Base-by-base conservation (phyloP, 2,329 filamentous ascomycete genomes). In the Nigrospora oryzae region DNA sequence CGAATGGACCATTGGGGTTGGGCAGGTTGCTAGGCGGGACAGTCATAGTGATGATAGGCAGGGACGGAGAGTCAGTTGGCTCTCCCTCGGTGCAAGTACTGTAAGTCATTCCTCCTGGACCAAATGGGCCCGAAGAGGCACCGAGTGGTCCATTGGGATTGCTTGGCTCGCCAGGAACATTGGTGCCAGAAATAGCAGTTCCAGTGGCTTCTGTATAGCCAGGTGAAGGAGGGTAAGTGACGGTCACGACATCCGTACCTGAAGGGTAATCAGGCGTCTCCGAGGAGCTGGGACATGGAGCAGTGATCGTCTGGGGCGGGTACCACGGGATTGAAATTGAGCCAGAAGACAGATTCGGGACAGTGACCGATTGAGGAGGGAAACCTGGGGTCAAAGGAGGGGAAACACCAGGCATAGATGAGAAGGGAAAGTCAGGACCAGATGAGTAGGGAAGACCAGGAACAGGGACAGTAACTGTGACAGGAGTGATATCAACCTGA, bases 391-490 rank as follows among this genome's bases (percentile, higher is more conserved):
- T 44, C 43, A 49, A 50, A 42, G 44, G 45, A 46, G 46, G 36
- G 30, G 45, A 46, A 46, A 48, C 40, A 39, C 36, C 44, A 44
- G 47, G 36, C 23, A 33, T 34, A n/a, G 36, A 17, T 3, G n/a
- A 19, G n/a, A 34, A 38, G 13, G 52, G 47, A 42, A 49, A 44
- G 37, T 46, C 48, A 38, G 55, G 52, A 42, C 54, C 50, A 37
- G 56, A 49, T 45, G 51, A 49, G 45, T 47, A 47, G 42, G 52
- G 47, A 43, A 49, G 45, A 38, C 47, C 48, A 36, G 55, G 53
- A 43, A 55, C 50, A 38, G 56, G 49, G 40, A 63, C 48, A 43
- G 60, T 63, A 14, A 60, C 63, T 47, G 62, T 46, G 47, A 59
- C 51, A 40, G 54, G 55, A 19, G 58, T 52, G 6, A 61, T 49